phyloP scores from a whole-genome alignment of 1,284 basidiomycete genomes.

The Inonotus hispidus region DNA sequence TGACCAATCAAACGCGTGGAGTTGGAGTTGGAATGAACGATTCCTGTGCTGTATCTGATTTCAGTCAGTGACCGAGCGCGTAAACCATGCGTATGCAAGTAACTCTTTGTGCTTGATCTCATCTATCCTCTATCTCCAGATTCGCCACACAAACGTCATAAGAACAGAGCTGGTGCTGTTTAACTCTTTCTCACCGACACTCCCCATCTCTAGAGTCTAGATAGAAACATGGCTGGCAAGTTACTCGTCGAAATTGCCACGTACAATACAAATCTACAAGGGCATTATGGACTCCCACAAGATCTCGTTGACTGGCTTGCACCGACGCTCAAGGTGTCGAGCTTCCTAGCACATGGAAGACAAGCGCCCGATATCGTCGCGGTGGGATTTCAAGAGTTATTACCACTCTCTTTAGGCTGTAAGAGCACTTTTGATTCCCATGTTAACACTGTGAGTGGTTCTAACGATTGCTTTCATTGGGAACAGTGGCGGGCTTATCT shows the following conservation, averaged over 20 bases:
- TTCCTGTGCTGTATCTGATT: too few species aligned
- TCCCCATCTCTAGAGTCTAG: not conserved
- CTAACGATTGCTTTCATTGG: too few species aligned
- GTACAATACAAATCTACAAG: conserved; percentile 83
- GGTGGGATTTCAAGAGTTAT: conserved; percentile 85
- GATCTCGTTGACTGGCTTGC: conserved; percentile 80
- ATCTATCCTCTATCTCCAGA: too few species aligned
- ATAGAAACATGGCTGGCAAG: not conserved
- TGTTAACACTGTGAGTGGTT: too few species aligned
- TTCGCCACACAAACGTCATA: too few species aligned
- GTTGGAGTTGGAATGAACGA: too few species aligned
- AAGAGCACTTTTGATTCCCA: conserved; percentile 29
- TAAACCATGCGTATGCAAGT: too few species aligned
- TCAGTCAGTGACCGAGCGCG: too few species aligned
- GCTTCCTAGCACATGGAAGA: conserved; percentile 54
- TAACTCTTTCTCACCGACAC: too few species aligned
- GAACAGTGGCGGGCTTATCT: conserved; percentile 59
- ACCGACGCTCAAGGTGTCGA: conserved; percentile 71
- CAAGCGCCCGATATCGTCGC: conserved; percentile 78
- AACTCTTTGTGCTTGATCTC: too few species aligned
- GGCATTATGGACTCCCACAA: conserved; percentile 63
- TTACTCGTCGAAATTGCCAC: conserved; percentile 76
- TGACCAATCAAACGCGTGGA: too few species aligned
- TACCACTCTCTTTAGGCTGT: conserved; percentile 80
- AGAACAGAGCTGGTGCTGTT: too few species aligned